phyloP scores from a whole-genome alignment of 768 basidiomycete species.

The Pseudohyphozyma bogoriensis region DNA sequence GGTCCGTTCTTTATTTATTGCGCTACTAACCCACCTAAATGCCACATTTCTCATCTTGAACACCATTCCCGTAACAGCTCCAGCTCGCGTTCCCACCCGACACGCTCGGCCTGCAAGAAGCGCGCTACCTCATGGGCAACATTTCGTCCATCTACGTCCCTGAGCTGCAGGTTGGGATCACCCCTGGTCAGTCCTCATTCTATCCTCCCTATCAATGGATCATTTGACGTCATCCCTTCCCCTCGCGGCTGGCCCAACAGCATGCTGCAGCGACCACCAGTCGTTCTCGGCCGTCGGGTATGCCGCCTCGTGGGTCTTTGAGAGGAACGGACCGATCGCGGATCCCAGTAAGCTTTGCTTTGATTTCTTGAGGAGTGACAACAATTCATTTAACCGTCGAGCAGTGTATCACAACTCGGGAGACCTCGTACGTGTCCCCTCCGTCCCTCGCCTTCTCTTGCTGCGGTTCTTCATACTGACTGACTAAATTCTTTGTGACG shows the following conservation, averaged over 20 bases:
- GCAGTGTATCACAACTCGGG: slow-evolving; percentile 31
- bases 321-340: slow-evolving; percentile 33
- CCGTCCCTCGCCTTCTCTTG: background rate
- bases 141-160: slow-evolving; percentile 32
- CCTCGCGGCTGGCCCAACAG: slow-evolving; percentile 8
- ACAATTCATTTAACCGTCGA: background rate
- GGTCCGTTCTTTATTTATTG: background rate
- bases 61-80: background rate
- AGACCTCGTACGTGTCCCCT: slow-evolving; percentile 21
- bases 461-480: background rate
- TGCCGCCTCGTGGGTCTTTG: slow-evolving; percentile 23
- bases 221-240: background rate
- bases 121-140: slow-evolving; percentile 25
- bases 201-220: background rate
- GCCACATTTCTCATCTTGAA: background rate
- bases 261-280: slow-evolving; percentile 35
- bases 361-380: background rate
- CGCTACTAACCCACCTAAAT: too few relatives aligned
- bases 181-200: background rate
- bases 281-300: slow-evolving; percentile 18
- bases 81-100: slow-evolving; percentile 35
- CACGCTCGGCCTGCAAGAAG: slow-evolving; percentile 20
- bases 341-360: slow-evolving; percentile 11
- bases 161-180: slow-evolving; percentile 33
- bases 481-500: background rate